Conservation (phyloP, 2,329 filamentous ascomycete genomes). For the Aspergillus bombycis region DNA sequence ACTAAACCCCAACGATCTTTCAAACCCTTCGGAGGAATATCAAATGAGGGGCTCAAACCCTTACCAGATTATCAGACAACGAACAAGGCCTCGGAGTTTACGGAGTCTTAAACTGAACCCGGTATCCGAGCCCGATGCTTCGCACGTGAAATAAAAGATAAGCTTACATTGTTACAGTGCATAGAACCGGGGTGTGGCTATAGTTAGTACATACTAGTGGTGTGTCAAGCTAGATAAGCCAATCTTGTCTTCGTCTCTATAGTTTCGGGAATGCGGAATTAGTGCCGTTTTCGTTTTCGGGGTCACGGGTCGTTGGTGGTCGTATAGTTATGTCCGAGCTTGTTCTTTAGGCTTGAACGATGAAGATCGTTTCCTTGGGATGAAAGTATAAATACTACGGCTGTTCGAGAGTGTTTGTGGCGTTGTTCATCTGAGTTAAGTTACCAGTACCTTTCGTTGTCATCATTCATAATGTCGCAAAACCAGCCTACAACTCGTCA, state of each 20-base stretch:
- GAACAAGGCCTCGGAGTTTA: not conserved
- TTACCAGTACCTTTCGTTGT: not conserved
- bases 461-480: not conserved
- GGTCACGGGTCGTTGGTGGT: not conserved
- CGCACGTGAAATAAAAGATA: not conserved
- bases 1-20: not conserved
- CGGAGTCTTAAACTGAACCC: not conserved
- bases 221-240: not conserved
- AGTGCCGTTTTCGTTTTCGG: not conserved
- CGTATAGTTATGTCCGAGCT: not conserved
- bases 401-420: not conserved
- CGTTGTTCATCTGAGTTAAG: not conserved
- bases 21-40: not conserved
- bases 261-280: not conserved
- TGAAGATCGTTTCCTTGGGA: not conserved
- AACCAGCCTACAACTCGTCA: not conserved
- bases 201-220: not conserved
- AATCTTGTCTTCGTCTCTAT: not conserved
- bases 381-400: not conserved
- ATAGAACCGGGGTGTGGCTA: not conserved
- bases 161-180: not conserved
- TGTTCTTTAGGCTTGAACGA: not conserved
- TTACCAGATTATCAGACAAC: constrained; percentile 1
- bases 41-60: not conserved
- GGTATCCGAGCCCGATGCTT: constrained; percentile 10